Base-by-base conservation (phyloP, 495 filamentous ascomycete genomes). In the Pyrenula aspistea region DNA sequence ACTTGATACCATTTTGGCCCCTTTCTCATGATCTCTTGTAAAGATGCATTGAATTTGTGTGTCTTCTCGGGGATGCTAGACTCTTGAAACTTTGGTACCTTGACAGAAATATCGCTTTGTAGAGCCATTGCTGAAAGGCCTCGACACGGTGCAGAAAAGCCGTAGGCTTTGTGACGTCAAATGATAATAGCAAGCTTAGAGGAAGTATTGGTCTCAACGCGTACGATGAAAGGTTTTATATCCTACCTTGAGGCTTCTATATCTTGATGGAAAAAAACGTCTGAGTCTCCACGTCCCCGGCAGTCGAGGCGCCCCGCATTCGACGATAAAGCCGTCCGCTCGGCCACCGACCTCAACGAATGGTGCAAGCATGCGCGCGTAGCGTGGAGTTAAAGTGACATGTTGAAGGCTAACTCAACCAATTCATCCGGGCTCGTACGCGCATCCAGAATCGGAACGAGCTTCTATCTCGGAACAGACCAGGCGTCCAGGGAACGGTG, bases 1-100 rank as follows among this genome's bases (percentile, higher is more conserved):
- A 62, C 57, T 21, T 63, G 55, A 24, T 42, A 57, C 65, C 65
- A 65, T 48, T 53, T 56, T 12, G 65, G 62, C 0, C 59, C 58
- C 1, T 55, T 60, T 10, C 22, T 54, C 1, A 58, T 62, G 21
- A 61, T 50, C 11, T 25, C 22, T 22, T 55, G 55, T 10, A 64
- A 25, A 12, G 55, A 15, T n/a, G 54, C 49, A 22, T 48, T 55
- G 3, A 54, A 52, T 56, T 62, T 48, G 23, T 57, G 57, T 24
- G 60, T 64, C 20, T 51, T 10, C n/a, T 58, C 60, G 2, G 25
- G 48, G 50, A 58, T 56, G n/a, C 53, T 59, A 53, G 57, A 60
- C 22, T 60, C 51, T 25, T 15, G 36, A 49, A 62, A 62, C 53
- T 54, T 62, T 2, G 60, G 53, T 20, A 24, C 23, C 1, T 62